Conservation (phyloP, 2,329 filamentous ascomycete genomes). For the Fusarium robinianum region DNA sequence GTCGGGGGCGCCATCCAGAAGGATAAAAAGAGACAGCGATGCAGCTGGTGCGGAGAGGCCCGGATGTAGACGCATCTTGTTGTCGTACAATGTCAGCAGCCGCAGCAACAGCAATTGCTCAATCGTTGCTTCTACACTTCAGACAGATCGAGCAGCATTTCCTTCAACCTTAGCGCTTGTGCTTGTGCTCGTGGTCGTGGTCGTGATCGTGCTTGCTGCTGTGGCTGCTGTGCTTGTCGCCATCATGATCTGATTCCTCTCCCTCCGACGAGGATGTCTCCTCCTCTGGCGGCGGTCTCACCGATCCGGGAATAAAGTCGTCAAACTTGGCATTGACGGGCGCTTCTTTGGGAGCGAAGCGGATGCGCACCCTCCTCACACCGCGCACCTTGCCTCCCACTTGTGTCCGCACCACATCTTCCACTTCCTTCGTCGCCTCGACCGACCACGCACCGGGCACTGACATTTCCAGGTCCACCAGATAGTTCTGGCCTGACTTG, state of each 20-base stretch:
- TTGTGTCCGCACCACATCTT: slow-evolving; percentile 71
- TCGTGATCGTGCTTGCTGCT: slow-evolving; percentile 28
- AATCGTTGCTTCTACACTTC: slow-evolving; percentile 1
- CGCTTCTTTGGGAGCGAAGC: slow-evolving; percentile 75
- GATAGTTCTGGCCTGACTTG: slow-evolving; percentile 95
- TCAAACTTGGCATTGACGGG: slow-evolving; percentile 65
- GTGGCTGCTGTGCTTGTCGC: slow-evolving; percentile 37
- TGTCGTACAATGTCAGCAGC: slow-evolving; percentile 2
- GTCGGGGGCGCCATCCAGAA: too few species aligned
- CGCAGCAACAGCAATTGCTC: background rate
- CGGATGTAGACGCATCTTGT: slow-evolving; percentile 4
- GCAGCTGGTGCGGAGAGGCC: slow-evolving; percentile 10
- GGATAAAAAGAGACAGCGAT: slow-evolving; percentile 1
- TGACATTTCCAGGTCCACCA: slow-evolving; percentile 86
- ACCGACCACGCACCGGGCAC: slow-evolving; percentile 80
- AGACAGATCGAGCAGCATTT: slow-evolving; percentile 1
- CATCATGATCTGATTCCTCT: slow-evolving; percentile 46
- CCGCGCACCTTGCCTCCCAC: slow-evolving; percentile 81
- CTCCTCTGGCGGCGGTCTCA: slow-evolving; percentile 66
- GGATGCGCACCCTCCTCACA: slow-evolving; percentile 79
- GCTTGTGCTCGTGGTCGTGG: slow-evolving; percentile 35
- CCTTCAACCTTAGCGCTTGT: slow-evolving; percentile 35
- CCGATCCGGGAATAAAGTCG: slow-evolving; percentile 74
- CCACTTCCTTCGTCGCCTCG: slow-evolving; percentile 69
- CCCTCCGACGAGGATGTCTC: slow-evolving; percentile 42